phyloP scores from a whole-genome alignment of 257 asterid species.

The Verbascum thapsus region DNA sequence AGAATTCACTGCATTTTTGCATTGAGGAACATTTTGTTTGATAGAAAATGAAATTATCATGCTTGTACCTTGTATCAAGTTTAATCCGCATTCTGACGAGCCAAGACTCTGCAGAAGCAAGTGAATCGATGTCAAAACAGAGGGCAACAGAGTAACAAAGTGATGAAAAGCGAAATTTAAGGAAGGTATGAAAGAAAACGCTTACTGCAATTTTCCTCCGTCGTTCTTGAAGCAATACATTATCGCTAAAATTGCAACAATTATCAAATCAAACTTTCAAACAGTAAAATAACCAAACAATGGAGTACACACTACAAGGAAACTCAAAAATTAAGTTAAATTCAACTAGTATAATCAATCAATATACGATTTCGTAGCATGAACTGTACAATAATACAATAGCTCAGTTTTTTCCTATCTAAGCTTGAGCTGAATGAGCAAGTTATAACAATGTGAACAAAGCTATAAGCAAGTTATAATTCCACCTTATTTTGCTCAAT shows the following conservation, averaged over 20 bases:
- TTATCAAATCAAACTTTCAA: slow-evolving; percentile 6
- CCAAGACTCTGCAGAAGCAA: slow-evolving; percentile 29
- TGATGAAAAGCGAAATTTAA: slow-evolving; percentile 6
- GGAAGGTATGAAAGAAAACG: not conserved
- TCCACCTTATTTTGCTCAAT: not conserved
- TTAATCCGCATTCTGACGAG: not conserved
- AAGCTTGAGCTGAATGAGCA: slow-evolving; percentile 19
- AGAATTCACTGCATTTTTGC: slow-evolving; percentile 13
- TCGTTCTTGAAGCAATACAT: not conserved
- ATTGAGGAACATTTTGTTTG: not conserved
- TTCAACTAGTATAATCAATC: not conserved
- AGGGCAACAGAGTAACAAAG: not conserved
- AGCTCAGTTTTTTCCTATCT: slow-evolving; percentile 16
- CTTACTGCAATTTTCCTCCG: no score
- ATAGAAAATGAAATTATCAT: slow-evolving; percentile 15
- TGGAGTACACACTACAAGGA: not conserved
- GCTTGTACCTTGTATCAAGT: slow-evolving; percentile 12
- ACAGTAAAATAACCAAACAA: slow-evolving; percentile 3
- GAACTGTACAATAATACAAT: slow-evolving; percentile 27
- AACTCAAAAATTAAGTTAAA: not conserved
- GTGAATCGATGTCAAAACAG: not conserved
- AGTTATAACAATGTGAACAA: slow-evolving; percentile 14
- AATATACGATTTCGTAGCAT: slow-evolving; percentile 16
- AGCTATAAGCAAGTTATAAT: slow-evolving; percentile 8
- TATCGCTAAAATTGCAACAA: slow-evolving; percentile 15